These are phyloP conservation scores for Trichoderma aggressivum DNA, from an alignment of 2,329 filamentous ascomycete species.

Conservation along the genomic window DNA sequence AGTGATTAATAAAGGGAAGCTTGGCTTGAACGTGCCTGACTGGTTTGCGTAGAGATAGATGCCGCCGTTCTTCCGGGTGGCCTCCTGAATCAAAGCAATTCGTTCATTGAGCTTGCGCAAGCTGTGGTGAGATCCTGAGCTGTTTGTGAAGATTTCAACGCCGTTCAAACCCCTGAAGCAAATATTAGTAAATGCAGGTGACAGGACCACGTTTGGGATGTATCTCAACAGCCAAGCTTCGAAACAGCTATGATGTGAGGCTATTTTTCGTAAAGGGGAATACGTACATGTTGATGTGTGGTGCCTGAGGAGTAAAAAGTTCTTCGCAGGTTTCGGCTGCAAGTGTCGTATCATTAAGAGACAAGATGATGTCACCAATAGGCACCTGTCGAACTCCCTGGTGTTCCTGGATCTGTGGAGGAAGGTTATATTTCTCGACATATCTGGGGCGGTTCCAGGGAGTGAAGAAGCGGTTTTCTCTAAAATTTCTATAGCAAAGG, in stretches of 20 bases:
- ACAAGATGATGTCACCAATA: constrained; percentile 41
- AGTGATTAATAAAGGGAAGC: neutral
- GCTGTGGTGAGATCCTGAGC: constrained; percentile 39
- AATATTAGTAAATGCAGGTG: neutral
- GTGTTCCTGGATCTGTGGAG: constrained; percentile 27
- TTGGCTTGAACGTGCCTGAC: neutral
- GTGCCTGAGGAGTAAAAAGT: constrained; percentile 10
- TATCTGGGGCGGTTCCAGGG: constrained; percentile 37
- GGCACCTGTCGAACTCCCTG: constrained; percentile 41
- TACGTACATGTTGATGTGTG: constrained; percentile 8
- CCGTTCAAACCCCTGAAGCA: neutral
- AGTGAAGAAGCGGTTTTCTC: constrained; percentile 41
- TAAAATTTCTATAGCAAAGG: constrained; percentile 36
- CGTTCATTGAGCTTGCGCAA: constrained; percentile 63
- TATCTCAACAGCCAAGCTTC: neutral
- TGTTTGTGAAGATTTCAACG: constrained; percentile 23
- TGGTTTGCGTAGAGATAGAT: constrained; percentile 48
- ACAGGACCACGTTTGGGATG: no score
- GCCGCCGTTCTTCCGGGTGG: constrained; percentile 60
- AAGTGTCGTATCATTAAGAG: constrained; percentile 38
- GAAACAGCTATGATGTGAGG: neutral
- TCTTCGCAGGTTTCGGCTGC: constrained; percentile 38
- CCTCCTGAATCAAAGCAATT: constrained; percentile 62
- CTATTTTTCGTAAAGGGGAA: neutral
- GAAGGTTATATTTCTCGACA: constrained; percentile 41